Evolutionary conservation across 805 yeast genomes (phyloP).

Genomic region (Pichia kluyveri): DNA sequence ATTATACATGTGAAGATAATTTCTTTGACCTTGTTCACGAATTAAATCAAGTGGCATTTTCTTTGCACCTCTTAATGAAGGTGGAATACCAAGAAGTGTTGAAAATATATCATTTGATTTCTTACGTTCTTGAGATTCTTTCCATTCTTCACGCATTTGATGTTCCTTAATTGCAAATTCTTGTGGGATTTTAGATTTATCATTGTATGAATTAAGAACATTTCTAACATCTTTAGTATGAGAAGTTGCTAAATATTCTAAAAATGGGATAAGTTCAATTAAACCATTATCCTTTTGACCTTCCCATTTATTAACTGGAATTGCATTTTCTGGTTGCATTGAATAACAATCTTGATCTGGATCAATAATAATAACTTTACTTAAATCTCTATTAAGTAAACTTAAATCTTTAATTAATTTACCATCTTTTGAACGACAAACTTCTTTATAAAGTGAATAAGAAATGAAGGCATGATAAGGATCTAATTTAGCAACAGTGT

Average conservation of each 20-base stretch:
- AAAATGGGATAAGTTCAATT: conserved; percentile 77
- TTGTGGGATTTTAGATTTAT: conserved; percentile 56
- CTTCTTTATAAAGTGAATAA: conserved; percentile 83
- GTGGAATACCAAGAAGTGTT: conserved; percentile 52
- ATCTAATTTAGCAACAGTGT: conserved; percentile 78
- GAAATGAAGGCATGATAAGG: conserved; percentile 87
- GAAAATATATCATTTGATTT: conserved; percentile 16
- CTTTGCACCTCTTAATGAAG: conserved; percentile 30
- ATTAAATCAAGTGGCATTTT: conserved; percentile 81
- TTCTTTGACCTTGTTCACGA: conserved; percentile 88
- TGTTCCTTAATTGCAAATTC: conserved; percentile 78
- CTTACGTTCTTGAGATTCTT: conserved; percentile 36
- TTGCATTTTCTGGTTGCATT: conserved; percentile 91
- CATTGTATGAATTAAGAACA: conserved; percentile 62
- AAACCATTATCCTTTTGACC: conserved; percentile 79
- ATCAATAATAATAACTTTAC: conserved; percentile 74
- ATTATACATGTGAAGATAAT: conserved; percentile 70
- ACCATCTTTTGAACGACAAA: conserved; percentile 83
- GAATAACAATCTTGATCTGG: conserved; percentile 62
- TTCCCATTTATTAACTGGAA: conserved; percentile 75
- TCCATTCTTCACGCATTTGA: conserved; percentile 63
- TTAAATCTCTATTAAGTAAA: conserved; percentile 82
- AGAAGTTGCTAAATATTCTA: conserved; percentile 91
- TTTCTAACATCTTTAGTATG: conserved; percentile 82
- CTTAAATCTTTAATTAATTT: conserved; percentile 82